Conservation (phyloP, 164 flowering plant species). For the Nymphaea thermarum region DNA sequence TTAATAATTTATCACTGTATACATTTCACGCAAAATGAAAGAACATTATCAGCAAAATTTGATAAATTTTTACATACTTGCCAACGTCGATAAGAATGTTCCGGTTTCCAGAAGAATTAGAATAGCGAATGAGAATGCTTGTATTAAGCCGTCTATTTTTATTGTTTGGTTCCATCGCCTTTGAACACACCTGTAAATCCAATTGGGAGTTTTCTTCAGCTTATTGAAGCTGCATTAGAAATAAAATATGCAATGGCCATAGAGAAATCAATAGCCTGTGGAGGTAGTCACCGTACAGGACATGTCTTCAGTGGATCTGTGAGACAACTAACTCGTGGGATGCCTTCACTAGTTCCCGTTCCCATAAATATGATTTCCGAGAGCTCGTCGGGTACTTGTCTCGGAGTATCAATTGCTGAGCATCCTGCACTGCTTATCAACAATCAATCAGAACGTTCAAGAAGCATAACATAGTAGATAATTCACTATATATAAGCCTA, state of each 20-base stretch:
- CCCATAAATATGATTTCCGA: slow-evolving; percentile 86
- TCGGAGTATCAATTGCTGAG: slow-evolving; percentile 7
- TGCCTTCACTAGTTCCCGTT: slow-evolving; percentile 98
- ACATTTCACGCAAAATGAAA: too few relatives aligned
- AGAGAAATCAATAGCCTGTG: too few relatives aligned
- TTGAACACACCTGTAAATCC: slow-evolving; percentile 58
- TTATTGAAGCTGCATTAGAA: too few relatives aligned
- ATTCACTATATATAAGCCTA: too few relatives aligned
- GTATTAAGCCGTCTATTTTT: slow-evolving; percentile 88
- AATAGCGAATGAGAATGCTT: slow-evolving; percentile 63
- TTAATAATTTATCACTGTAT: too few relatives aligned
- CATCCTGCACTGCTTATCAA: too few relatives aligned
- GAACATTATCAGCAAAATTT: background rate
- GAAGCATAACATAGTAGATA: too few relatives aligned
- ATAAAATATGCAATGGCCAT: too few relatives aligned
- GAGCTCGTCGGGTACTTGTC: slow-evolving; percentile 18
- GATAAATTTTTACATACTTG: slow-evolving; percentile 50
- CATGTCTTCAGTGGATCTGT: slow-evolving; percentile 77
- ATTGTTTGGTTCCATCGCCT: slow-evolving; percentile 67
- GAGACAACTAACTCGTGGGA: slow-evolving; percentile 96
- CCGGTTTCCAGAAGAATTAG: slow-evolving; percentile 28
- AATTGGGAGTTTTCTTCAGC: too few relatives aligned
- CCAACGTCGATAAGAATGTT: slow-evolving; percentile 91
- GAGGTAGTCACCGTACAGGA: slow-evolving; percentile 26
- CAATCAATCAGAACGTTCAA: too few relatives aligned